phyloP scores from a whole-genome alignment of 2,329 filamentous ascomycete genomes.

The Aureobasidium sp. region DNA sequence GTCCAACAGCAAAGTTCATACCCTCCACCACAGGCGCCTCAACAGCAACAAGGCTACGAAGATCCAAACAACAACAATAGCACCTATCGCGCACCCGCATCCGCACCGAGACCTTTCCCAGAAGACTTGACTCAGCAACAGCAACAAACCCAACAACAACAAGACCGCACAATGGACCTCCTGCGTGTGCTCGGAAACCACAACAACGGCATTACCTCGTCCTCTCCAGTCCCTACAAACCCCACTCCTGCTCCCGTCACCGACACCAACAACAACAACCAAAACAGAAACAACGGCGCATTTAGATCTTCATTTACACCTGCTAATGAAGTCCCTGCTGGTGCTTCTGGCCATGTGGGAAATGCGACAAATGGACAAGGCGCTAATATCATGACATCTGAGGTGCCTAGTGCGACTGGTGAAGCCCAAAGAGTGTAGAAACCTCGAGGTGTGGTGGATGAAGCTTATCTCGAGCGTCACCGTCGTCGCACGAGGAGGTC shows the following conservation, averaged over 20 bases:
- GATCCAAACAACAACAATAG: not conserved
- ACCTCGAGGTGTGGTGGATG: not conserved
- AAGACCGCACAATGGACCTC: slow-evolving; percentile 7
- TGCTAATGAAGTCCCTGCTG: not conserved
- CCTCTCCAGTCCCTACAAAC: not conserved
- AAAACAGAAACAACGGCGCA: slow-evolving; percentile 7
- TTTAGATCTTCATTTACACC: not conserved
- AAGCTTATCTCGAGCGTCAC: not conserved
- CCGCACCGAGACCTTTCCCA: not conserved
- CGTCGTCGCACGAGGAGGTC: not conserved
- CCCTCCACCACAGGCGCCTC: not conserved
- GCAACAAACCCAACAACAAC: not conserved
- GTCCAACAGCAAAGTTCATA: not conserved
- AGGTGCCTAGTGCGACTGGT: not conserved
- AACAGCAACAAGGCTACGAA: not conserved
- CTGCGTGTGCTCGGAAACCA: not conserved
- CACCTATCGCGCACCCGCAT: not conserved
- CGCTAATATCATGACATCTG: not conserved
- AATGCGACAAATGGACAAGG: not conserved
- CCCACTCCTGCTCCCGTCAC: not conserved
- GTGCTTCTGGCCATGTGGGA: not conserved
- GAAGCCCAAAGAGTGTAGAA: slow-evolving; percentile 2
- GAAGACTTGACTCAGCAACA: not conserved
- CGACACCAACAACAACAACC: not conserved
- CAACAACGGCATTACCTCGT: not conserved